Conservation (phyloP, 352 stramenopile species). For the Pythium graminicola region DNA sequence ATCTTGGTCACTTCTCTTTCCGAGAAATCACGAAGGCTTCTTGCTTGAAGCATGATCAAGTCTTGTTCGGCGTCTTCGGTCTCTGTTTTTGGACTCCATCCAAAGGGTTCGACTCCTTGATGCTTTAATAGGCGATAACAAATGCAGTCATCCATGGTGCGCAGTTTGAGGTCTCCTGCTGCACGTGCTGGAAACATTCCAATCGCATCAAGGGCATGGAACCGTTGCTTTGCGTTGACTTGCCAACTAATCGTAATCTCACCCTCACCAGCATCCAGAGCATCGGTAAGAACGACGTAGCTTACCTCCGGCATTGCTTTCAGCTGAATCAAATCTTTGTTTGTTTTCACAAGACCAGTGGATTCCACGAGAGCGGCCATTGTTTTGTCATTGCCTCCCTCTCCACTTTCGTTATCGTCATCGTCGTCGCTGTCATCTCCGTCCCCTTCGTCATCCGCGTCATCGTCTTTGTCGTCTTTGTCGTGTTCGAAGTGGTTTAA, state of each 20-base stretch:
- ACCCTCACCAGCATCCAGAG: constrained; percentile 39
- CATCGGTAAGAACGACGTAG: constrained; percentile 46
- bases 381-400: constrained; percentile 4
- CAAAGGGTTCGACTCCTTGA: constrained; percentile 28
- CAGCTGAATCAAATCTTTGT: constrained; percentile 38
- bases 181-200: constrained; percentile 46
- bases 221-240: constrained; percentile 42
- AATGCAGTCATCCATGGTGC: constrained; percentile 52
- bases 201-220: constrained; percentile 50
- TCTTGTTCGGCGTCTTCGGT: constrained; percentile 33
- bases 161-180: constrained; percentile 22
- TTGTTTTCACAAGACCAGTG: constrained; percentile 22
- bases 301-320: constrained; percentile 40
- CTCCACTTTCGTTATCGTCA: constrained; percentile 8
- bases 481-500: too few species aligned
- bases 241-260: constrained; percentile 54
- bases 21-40: constrained; percentile 27
- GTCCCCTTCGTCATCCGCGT: constrained; percentile 10
- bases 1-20: constrained; percentile 25
- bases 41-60: constrained; percentile 34
- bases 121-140: constrained; percentile 52
- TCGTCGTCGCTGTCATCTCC: constrained; percentile 19
- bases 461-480: constrained; percentile 13
- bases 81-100: constrained; percentile 34
- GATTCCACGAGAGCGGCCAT: constrained; percentile 25